A percentile compares a stretch with the other conserved stretches of the same genome.
Conservation (phyloP, 1,284 basidiomycete genomes). For the Fistulinella cinereoalba region DNA sequence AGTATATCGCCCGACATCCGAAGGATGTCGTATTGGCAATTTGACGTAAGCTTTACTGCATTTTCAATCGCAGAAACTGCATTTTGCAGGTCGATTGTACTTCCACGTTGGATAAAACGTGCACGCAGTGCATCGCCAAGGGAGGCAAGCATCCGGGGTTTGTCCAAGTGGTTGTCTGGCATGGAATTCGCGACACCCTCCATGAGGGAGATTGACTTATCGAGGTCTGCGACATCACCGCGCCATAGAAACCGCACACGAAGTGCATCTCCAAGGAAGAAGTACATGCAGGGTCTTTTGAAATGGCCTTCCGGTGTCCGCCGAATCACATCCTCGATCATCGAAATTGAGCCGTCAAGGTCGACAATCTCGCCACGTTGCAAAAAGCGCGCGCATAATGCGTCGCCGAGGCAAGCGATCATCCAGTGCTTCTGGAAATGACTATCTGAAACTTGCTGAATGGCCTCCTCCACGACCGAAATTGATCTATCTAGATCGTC, state of each 20-base stretch:
- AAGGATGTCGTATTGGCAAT: no score
- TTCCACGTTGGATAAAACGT: no score
- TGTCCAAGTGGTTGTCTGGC: no score
- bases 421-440: not conserved
- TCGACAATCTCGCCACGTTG: not conserved
- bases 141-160: no score
- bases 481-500: not conserved
- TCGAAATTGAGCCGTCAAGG: not conserved
- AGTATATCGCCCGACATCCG: no score
- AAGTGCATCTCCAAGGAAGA: not conserved
- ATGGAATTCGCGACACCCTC: slow-evolving; percentile 1
- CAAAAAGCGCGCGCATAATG: not conserved
- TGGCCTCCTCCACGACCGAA: not conserved
- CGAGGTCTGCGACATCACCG: not conserved
- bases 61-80: no score
- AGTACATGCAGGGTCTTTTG: not conserved
- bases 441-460: not conserved
- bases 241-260: not conserved
- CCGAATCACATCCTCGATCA: not conserved
- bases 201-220: not conserved
- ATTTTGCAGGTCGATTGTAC: no score
- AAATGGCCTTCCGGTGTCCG: not conserved
- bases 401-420: not conserved
- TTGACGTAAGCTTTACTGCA: no score
- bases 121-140: no score